Percentiles rank a stretch among this genome's conserved stretches.
phyloP scores from a whole-genome alignment of 2,329 filamentous ascomycete species.

The Daldinia sp. region DNA sequence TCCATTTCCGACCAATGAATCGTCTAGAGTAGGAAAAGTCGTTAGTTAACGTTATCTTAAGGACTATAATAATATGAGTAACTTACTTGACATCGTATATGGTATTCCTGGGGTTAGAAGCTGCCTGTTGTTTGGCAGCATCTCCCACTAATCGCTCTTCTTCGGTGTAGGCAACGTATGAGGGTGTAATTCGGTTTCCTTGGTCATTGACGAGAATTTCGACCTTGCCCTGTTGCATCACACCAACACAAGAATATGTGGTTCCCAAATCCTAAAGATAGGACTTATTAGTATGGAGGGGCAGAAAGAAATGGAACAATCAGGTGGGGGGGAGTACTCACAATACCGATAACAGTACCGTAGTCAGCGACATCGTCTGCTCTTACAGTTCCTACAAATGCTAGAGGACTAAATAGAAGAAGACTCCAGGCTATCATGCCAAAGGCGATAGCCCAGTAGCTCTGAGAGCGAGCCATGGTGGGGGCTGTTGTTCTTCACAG shows the following conservation, averaged over 20 bases:
- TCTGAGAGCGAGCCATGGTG: constrained; percentile 66
- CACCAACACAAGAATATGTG: constrained; percentile 88
- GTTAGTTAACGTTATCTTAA: constrained; percentile 45
- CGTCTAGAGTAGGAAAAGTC: constrained; percentile 61
- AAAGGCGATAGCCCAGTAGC: constrained; percentile 79
- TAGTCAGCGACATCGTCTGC: constrained; percentile 79
- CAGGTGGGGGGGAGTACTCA: constrained; percentile 49
- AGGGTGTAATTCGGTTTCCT: constrained; percentile 95
- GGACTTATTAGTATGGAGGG: constrained; percentile 3
- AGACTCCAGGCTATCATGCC: constrained; percentile 92
- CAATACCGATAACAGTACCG: constrained; percentile 94
- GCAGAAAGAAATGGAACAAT: constrained; percentile 40
- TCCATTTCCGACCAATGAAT: constrained; percentile 84
- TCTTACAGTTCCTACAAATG: constrained; percentile 80
- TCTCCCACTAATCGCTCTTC: constrained; percentile 97
- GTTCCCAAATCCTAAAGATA: constrained; percentile 77
- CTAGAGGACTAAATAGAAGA: constrained; percentile 86
- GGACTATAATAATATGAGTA: not conserved
- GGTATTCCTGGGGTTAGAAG: constrained; percentile 77
- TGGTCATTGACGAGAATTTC: constrained; percentile 97
- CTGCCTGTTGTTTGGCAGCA: constrained; percentile 95
- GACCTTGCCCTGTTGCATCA: constrained; percentile 95
- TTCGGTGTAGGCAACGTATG: constrained; percentile 95
- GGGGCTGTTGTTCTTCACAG: constrained; percentile 24
- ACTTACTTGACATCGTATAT: constrained; percentile 86